A percentile compares a stretch with the other conserved stretches of the same genome.
Conservation (phyloP, 2,329 filamentous ascomycete species). For the Pseudogymnoascus sp. region DNA sequence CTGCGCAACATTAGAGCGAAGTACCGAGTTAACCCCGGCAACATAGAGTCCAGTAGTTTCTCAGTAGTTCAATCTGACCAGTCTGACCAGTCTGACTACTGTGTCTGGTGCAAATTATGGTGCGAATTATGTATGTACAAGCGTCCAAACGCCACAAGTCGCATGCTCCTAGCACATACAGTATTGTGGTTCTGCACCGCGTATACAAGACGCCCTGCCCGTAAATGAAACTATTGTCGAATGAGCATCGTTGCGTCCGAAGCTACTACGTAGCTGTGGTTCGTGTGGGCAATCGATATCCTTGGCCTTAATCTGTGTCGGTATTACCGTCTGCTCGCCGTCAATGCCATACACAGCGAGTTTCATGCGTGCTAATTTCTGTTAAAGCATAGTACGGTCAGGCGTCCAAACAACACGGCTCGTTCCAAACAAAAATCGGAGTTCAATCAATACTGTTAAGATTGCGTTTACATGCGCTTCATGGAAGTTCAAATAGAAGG, state of each 20-base stretch:
- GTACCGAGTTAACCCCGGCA: neutral
- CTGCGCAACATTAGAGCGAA: neutral
- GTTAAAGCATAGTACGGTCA: slow-evolving; percentile 4
- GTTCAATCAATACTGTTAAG: neutral
- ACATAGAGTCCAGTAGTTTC: neutral
- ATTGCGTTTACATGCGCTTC: slow-evolving; percentile 6
- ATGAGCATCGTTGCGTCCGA: neutral
- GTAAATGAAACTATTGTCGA: slow-evolving; percentile 2
- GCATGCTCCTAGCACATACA: neutral
- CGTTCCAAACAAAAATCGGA: slow-evolving; percentile 2
- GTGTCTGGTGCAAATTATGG: too few relatives aligned
- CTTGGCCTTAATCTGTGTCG: slow-evolving; percentile 8
- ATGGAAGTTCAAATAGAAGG: neutral
- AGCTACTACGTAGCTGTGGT: neutral
- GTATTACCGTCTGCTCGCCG: slow-evolving; percentile 2
- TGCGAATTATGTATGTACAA: neutral
- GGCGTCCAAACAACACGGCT: slow-evolving; percentile 4
- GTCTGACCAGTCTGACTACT: too few relatives aligned
- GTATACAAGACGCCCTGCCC: neutral
- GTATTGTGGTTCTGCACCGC: neutral
- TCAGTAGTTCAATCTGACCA: neutral
- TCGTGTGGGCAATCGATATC: slow-evolving; percentile 2
- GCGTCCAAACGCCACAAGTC: slow-evolving; percentile 1
- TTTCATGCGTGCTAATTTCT: slow-evolving; percentile 8
- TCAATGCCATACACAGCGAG: slow-evolving; percentile 1